Percentiles rank a stretch among this genome's conserved stretches.
phyloP scores from a whole-genome alignment of 1,284 basidiomycete species.

The Pterulicium gracile region DNA sequence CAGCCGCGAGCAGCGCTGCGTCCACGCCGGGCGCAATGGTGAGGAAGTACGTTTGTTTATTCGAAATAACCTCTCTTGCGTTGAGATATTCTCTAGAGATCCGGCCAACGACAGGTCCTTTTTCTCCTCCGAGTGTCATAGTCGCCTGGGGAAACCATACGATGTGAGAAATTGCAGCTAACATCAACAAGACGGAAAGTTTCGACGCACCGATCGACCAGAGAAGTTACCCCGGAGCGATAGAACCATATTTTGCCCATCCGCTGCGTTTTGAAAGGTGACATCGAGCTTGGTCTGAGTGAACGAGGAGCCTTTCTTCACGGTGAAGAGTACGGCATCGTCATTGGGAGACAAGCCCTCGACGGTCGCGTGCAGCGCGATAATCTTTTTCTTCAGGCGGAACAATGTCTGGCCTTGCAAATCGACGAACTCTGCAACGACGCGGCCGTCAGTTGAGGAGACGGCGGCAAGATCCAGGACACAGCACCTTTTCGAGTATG shows the following conservation, averaged over 20 bases:
- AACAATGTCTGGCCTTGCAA: not conserved
- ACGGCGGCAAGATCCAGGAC: no score
- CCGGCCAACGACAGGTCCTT: not conserved
- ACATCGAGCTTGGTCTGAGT: not conserved
- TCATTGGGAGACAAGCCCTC: not conserved
- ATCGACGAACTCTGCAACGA: not conserved
- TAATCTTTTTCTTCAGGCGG: not conserved
- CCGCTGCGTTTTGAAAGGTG: not conserved
- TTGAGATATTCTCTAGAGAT: not conserved
- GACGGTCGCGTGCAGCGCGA: not conserved
- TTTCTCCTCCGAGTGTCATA: not conserved
- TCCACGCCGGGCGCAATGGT: not conserved
- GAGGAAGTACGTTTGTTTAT: not conserved
- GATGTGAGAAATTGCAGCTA: not conserved
- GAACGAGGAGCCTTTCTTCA: not conserved
- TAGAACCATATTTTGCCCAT: not conserved
- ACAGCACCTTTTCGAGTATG: no score
- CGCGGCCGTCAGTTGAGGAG: no score
- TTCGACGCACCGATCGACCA: not conserved
- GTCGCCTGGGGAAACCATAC: not conserved
- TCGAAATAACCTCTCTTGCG: not conserved
- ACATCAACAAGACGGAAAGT: not conserved
- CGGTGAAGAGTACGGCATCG: not conserved
- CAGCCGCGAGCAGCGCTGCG: not conserved
- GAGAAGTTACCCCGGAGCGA: not conserved